Evolutionary conservation across 2,329 filamentous ascomycete species (phyloP).

Genomic region (Leptographium wingfieldii): DNA sequence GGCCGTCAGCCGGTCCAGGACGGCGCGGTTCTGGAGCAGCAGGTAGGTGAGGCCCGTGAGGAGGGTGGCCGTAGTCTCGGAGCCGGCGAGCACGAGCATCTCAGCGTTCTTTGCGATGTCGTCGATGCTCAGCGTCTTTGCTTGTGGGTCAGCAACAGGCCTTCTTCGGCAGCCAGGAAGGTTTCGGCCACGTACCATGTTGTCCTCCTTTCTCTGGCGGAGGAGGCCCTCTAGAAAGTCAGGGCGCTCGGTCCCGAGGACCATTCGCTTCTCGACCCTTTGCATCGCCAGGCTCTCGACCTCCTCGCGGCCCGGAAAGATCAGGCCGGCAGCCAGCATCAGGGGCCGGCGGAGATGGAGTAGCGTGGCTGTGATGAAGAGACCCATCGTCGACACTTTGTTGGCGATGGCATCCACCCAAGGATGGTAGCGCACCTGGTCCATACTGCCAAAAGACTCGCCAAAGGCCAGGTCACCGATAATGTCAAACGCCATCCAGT

Average conservation of each 20-base stretch:
- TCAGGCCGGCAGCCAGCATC: too few species aligned
- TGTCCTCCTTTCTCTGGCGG: background rate
- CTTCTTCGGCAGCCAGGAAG: too few species aligned
- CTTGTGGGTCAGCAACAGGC: too few species aligned
- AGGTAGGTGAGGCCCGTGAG: conserved; percentile 17
- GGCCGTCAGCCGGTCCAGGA: conserved; percentile 12
- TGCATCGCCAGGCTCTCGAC: background rate
- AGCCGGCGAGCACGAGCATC: conserved; percentile 22
- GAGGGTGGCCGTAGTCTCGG: conserved; percentile 35
- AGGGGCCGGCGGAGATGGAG: background rate
- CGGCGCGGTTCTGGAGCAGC: conserved; percentile 14
- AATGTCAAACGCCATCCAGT: conserved; percentile 24
- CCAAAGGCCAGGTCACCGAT: conserved; percentile 32
- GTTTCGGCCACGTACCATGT: background rate
- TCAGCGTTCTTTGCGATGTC: background rate
- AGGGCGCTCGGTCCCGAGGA: conserved; percentile 10
- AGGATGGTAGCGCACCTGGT: conserved; percentile 14
- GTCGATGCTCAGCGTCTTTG: background rate
- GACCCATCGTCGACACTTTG: conserved; percentile 9
- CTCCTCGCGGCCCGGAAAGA: background rate
- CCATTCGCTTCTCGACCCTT: conserved; percentile 11
- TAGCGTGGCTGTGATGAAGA: background rate
- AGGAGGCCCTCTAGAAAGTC: conserved; percentile 18
- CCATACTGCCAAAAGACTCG: conserved; percentile 24
- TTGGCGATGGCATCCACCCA: conserved; percentile 16